A percentile compares a stretch with the other conserved stretches of the same genome.
Conservation (phyloP, 2,329 filamentous ascomycete genomes). For the Dendrostoma leiphaemia region DNA sequence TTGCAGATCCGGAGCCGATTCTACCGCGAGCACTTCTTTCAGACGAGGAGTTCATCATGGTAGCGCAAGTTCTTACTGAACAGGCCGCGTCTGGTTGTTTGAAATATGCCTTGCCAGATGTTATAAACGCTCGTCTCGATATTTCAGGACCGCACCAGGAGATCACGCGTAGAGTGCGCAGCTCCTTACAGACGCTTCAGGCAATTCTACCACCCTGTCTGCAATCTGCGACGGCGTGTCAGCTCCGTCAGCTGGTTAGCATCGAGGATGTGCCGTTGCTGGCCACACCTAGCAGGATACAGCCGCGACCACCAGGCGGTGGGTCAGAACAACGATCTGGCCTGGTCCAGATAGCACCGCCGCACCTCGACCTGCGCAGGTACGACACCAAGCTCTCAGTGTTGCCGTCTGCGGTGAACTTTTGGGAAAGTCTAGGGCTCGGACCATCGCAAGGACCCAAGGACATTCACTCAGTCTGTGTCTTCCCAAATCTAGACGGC, state of each 20-base stretch:
- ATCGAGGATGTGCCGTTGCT: conserved; percentile 56
- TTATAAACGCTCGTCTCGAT: background rate
- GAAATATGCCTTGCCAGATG: conserved; percentile 29
- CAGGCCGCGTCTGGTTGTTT: conserved; percentile 59
- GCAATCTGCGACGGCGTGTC: conserved; percentile 38
- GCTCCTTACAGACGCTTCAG: conserved; percentile 48
- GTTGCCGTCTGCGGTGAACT: conserved; percentile 69
- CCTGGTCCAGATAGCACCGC: conserved; percentile 63
- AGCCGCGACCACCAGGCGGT: conserved; percentile 44
- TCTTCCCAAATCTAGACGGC: conserved; percentile 66
- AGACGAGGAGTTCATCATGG: conserved; percentile 62
- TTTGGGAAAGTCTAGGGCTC: conserved; percentile 80
- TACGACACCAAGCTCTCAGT: conserved; percentile 69
- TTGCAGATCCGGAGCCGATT: conserved; percentile 57
- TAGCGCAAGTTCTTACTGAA: conserved; percentile 70
- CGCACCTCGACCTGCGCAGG: conserved; percentile 70
- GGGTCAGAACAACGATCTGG: conserved; percentile 48
- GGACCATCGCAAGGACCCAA: conserved; percentile 70
- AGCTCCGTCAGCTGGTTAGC: conserved; percentile 51
- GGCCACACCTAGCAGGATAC: conserved; percentile 50
- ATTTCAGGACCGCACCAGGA: conserved; percentile 32
- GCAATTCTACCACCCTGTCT: conserved; percentile 44
- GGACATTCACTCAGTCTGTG: conserved; percentile 66
- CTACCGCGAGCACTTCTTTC: conserved; percentile 42
- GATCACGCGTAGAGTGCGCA: conserved; percentile 41